Percentiles rank a stretch among this genome's conserved stretches.
Conservation (phyloP, 345 rosid species). For the Salix suchowensis region DNA sequence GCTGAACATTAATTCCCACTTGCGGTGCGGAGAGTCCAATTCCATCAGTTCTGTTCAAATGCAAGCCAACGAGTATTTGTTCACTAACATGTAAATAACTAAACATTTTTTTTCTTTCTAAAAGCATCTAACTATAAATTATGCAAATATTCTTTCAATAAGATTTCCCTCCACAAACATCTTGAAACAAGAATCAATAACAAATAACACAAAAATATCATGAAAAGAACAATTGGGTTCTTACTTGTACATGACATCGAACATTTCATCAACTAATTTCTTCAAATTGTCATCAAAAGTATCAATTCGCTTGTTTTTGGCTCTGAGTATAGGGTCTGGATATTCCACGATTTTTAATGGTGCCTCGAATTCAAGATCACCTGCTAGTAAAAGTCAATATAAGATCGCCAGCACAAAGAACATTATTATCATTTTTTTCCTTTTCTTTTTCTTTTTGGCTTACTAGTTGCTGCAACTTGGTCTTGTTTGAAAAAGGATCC, state of each 20-base stretch:
- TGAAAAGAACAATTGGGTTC: conserved; percentile 12
- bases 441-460: not conserved
- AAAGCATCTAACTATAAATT: conserved; percentile 12
- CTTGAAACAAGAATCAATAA: too few relatives aligned
- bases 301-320: conserved; percentile 63
- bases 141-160: not conserved
- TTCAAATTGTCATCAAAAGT: conserved; percentile 71
- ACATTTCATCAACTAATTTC: conserved; percentile 80
- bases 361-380: conserved; percentile 64
- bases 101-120: not conserved
- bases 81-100: conserved; percentile 21
- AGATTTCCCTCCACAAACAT: too few relatives aligned
- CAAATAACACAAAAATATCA: not conserved
- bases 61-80: conserved; percentile 31
- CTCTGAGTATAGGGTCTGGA: conserved; percentile 78
- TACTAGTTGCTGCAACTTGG: conserved; percentile 14
- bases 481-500: conserved; percentile 5
- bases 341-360: conserved; percentile 78
- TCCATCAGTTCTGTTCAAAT: conserved; percentile 80
- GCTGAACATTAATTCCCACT: conserved; percentile 79
- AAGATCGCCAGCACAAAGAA: not conserved
- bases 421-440: not conserved
- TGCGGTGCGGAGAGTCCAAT: conserved; percentile 96
- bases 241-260: conserved; percentile 93
- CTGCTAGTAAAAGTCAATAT: conserved; percentile 27